phyloP scores from a whole-genome alignment of 768 basidiomycete genomes.

The Termitomyces bulborhizus region DNA sequence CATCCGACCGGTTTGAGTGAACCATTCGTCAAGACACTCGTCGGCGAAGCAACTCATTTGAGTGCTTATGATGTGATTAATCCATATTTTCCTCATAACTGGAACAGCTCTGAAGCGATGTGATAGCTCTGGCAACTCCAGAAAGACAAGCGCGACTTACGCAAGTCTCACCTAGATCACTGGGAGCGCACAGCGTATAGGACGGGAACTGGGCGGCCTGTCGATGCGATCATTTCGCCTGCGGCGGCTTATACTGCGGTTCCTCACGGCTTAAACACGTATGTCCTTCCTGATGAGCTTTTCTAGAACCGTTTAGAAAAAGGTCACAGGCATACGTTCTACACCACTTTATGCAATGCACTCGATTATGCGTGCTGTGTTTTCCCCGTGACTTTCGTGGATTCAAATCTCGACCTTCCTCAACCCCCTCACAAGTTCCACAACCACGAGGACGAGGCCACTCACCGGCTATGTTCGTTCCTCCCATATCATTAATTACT shows the following conservation, averaged over 20 bases:
- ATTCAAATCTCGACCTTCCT: constrained; percentile 45
- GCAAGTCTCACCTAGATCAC: constrained; percentile 55
- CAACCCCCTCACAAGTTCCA: constrained; percentile 44
- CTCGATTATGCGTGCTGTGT: constrained; percentile 54
- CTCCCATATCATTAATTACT: not conserved
- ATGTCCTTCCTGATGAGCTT: not conserved
- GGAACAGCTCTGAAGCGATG: constrained; percentile 1
- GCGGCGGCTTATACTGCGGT: constrained; percentile 53
- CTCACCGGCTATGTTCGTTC: constrained; percentile 50
- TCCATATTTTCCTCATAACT: not conserved
- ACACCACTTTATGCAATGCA: constrained; percentile 61
- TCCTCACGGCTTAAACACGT: constrained; percentile 58
- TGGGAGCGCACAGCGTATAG: constrained; percentile 46
- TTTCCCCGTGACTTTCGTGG: constrained; percentile 62
- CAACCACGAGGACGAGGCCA: constrained; percentile 43
- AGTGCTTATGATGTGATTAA: constrained; percentile 35
- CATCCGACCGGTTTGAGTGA: constrained; percentile 25
- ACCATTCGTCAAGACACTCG: constrained; percentile 37
- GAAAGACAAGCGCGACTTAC: constrained; percentile 39
- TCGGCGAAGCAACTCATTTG: constrained; percentile 34
- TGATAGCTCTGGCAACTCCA: constrained; percentile 61
- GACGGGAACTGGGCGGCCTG: constrained; percentile 62
- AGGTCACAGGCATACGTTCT: constrained; percentile 41
- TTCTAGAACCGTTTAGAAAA: not conserved
- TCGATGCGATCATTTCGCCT: constrained; percentile 70